Base-by-base conservation (phyloP, 768 basidiomycete genomes). In the Mycena galericulata region DNA sequence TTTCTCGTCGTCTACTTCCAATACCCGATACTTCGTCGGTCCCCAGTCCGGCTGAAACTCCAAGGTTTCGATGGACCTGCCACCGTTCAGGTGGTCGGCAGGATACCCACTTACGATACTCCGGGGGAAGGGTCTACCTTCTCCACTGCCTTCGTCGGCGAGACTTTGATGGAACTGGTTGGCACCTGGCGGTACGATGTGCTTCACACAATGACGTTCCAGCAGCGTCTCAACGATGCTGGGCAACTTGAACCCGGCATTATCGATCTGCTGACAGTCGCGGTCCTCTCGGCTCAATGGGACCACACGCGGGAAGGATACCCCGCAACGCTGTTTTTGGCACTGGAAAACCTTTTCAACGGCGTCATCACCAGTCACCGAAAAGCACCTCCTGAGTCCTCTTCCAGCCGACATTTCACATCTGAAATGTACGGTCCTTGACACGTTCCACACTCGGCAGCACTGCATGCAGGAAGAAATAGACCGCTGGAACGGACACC, bases 151-250 rank as follows among this genome's bases (percentile, higher is more conserved):
- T 58, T 46, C 43, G 57, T 60, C 8, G 47, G 46, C 46, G 46
- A 49, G 59, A 60, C 45, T 24, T 26, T 49, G 24, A 36, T 36
- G 32, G 59, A 60, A 47, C 47, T 60, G 32, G 46, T 60, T 27
- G 59, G 59, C 46, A 60, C 59, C 30, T 36, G 59, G 59, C 47
- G 45, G 30, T 60, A 60, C 46, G 46, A 60, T 40, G 46, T 60
- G 26, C 45, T 49, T 27, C 46, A 60, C 34, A 60, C 59, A 26
- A 49, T 60, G 59, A 26, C 32, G 24, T 60, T 60, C 34, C 22
- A n/a, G 45, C 41, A 32, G 41, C 43, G 41, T 34, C 41, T 30
- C 29, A 30, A 46, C 43, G 40, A 40, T 43, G 57, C 43, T n/a
- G 41, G 30, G 30, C n/a, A 3, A 22, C 43, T 34, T 46, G 43